Percentiles rank a stretch among this genome's conserved stretches.
Evolutionary conservation across 2,329 filamentous ascomycete genomes (phyloP).

Genomic region (Rhynchosporium secalis): DNA sequence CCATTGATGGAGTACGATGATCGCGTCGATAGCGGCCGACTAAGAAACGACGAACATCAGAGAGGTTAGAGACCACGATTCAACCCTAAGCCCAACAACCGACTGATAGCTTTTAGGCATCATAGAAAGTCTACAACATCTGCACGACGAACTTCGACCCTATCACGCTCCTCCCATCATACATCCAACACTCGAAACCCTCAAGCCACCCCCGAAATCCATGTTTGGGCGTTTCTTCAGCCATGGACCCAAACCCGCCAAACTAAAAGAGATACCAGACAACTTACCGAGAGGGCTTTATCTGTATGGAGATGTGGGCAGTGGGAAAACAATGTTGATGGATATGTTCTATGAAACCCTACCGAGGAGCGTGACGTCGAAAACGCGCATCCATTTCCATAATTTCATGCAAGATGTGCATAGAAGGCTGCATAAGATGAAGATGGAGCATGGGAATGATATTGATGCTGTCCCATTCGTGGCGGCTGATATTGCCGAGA

Average conservation of each 20-base stretch:
- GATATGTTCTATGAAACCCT: conserved; percentile 95
- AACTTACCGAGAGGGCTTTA: conserved; percentile 86
- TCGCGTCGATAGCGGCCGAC: conserved; percentile 69
- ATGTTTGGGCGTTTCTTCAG: conserved; percentile 65
- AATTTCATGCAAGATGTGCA: conserved; percentile 99
- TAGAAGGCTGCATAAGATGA: conserved; percentile 83
- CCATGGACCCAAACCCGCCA: conserved; percentile 41
- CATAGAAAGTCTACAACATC: conserved; percentile 82
- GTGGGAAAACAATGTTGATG: conserved; percentile 99
- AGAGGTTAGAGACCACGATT: conserved; percentile 57
- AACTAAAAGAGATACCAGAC: conserved; percentile 58
- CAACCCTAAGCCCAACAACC: not conserved
- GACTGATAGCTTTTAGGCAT: conserved; percentile 58
- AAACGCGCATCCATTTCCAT: conserved; percentile 96
- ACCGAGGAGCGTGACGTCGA: conserved; percentile 73
- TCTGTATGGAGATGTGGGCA: conserved; percentile 94
- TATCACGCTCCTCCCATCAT: conserved; percentile 75
- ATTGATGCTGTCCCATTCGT: conserved; percentile 90
- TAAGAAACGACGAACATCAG: conserved; percentile 90
- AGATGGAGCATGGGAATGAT: conserved; percentile 84
- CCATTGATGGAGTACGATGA: conserved; percentile 87
- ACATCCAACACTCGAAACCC: conserved; percentile 74
- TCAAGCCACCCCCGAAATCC: conserved; percentile 54
- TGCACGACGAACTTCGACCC: conserved; percentile 76
- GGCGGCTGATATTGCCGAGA: conserved; percentile 88